Conservation (phyloP, 108 stramenopile genomes). For the Skeletonema costatum region DNA sequence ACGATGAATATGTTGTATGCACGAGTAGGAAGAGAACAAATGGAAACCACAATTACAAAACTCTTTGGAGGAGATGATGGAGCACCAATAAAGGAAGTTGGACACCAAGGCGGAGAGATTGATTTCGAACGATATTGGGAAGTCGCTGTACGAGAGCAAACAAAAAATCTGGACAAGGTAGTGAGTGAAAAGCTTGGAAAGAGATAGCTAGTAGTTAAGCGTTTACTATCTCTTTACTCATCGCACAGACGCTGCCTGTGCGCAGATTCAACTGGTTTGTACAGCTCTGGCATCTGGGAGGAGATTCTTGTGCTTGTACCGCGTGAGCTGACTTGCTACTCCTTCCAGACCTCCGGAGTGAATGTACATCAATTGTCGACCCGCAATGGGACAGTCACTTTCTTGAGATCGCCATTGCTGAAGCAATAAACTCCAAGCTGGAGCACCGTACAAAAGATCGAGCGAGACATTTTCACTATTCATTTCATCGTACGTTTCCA, state of each 20-base stretch:
- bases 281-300: constrained; percentile 43
- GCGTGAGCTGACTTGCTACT: constrained; percentile 79
- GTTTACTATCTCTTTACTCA: neutral
- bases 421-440: constrained; percentile 71
- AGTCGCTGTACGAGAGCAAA: constrained; percentile 69
- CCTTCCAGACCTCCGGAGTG: constrained; percentile 94
- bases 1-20: constrained; percentile 93
- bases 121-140: constrained; percentile 63
- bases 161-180: constrained; percentile 40
- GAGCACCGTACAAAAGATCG: constrained; percentile 85
- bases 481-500: constrained; percentile 69
- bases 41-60: constrained; percentile 62
- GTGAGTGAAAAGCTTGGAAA: constrained; percentile 43
- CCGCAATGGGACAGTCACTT: constrained; percentile 49
- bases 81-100: constrained; percentile 68
- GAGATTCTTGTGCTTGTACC: constrained; percentile 87
- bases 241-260: neutral
- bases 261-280: constrained; percentile 6
- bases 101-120: constrained; percentile 80
- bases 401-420: constrained; percentile 64
- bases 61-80: constrained; percentile 56
- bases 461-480: constrained; percentile 63
- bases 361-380: constrained; percentile 83
- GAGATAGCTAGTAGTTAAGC: constrained; percentile 7
- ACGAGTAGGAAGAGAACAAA: constrained; percentile 71